Conservation (phyloP, 768 basidiomycete genomes). For the Naganishia vishniacii region DNA sequence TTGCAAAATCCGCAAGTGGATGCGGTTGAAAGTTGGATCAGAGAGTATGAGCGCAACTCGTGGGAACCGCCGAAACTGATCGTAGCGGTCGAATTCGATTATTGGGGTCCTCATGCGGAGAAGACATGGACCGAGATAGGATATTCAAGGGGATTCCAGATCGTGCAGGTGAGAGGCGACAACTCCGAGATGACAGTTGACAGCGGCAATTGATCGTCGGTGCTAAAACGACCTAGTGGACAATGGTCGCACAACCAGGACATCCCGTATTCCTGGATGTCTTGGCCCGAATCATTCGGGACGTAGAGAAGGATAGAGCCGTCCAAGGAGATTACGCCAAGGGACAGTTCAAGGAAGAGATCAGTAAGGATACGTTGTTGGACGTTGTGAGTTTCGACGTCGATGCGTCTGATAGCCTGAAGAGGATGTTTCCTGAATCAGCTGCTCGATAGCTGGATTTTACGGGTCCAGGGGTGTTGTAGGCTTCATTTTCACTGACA, state of each 20-base stretch:
- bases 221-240: constrained; percentile 34
- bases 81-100: constrained; percentile 32
- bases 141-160: constrained; percentile 33
- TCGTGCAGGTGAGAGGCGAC: constrained; percentile 23
- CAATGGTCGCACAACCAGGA: constrained; percentile 30
- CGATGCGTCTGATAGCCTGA: not conserved
- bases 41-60: not conserved
- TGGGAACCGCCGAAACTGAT: constrained; percentile 27
- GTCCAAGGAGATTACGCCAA: not conserved
- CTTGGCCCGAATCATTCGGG: constrained; percentile 27
- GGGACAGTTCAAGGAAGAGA: not conserved
- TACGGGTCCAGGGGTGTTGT: constrained; percentile 36
- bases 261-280: constrained; percentile 39
- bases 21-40: no score
- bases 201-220: no score
- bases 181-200: no score
- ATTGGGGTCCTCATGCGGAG: constrained; percentile 2
- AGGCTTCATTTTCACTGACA: not conserved
- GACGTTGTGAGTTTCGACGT: constrained; percentile 4
- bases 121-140: constrained; percentile 30
- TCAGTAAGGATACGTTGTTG: not conserved
- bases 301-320: constrained; percentile 21
- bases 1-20: no score
- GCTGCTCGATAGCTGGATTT: constrained; percentile 27
- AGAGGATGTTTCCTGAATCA: not conserved